Conservation (phyloP, 345 rosid species). For the Citropsis articulata region DNA sequence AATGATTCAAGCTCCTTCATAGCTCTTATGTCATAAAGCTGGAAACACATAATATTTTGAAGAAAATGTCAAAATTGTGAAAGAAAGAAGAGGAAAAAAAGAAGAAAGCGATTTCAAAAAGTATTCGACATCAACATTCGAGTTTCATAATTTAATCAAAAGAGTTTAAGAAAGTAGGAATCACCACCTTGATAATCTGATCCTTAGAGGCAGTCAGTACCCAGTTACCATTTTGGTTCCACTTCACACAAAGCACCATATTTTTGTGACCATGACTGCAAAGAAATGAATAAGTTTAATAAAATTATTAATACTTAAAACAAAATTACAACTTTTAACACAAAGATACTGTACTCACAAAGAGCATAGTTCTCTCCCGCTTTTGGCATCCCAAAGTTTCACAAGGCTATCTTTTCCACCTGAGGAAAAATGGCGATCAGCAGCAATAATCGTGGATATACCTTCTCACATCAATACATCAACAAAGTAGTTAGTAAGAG, state of each 20-base stretch:
- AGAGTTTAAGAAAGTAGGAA: slow-evolving; percentile 6
- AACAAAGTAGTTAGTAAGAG: slow-evolving; percentile 6
- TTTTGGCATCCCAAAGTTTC: slow-evolving; percentile 99
- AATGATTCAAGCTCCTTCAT: slow-evolving; percentile 99
- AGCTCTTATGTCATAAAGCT: slow-evolving; percentile 96
- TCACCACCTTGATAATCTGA: slow-evolving; percentile 84
- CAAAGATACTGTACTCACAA: slow-evolving; percentile 53
- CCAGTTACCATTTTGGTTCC: slow-evolving; percentile 99
- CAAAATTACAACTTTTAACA: slow-evolving; percentile 1
- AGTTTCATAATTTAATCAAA: not conserved
- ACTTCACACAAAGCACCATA: slow-evolving; percentile 92
- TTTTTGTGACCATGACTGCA: slow-evolving; percentile 99
- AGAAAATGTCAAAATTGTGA: not conserved
- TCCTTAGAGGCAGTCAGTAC: slow-evolving; percentile 91
- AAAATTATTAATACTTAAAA: slow-evolving; percentile 5
- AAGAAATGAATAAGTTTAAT: slow-evolving; percentile 24
- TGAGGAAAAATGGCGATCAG: slow-evolving; percentile 27
- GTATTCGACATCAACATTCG: not conserved
- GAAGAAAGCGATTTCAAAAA: not conserved
- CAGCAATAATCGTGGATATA: slow-evolving; percentile 3
- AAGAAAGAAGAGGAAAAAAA: not conserved
- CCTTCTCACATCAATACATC: slow-evolving; percentile 3
- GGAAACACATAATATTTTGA: slow-evolving; percentile 19
- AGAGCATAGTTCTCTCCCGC: slow-evolving; percentile 85
- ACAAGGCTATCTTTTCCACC: slow-evolving; percentile 98